phyloP scores from a whole-genome alignment of 75 land plant species.

The Azolla pinnata region DNA sequence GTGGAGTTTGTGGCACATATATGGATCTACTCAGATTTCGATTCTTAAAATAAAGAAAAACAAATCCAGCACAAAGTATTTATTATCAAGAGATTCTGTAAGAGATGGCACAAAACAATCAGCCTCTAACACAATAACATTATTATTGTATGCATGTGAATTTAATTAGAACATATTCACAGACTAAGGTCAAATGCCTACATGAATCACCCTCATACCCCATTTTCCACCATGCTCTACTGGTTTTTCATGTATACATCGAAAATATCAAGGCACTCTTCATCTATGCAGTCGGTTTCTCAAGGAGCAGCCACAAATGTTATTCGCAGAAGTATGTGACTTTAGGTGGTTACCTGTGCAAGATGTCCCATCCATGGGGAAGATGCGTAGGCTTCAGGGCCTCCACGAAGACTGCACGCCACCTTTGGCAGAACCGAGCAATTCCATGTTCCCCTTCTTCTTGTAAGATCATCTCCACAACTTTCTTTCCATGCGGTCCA shows the following conservation, averaged over 20 bases:
- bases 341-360: constrained; percentile 55
- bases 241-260: too few relatives aligned
- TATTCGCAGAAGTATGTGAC: neutral
- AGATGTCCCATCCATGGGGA: constrained; percentile 92
- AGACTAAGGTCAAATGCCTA: neutral
- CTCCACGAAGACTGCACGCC: constrained; percentile 90
- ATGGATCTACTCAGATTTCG: constrained; percentile 6
- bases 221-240: too few relatives aligned
- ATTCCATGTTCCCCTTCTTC: constrained; percentile 80
- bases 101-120: too few relatives aligned
- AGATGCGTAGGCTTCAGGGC: constrained; percentile 70
- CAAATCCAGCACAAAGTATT: neutral
- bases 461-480: constrained; percentile 58
- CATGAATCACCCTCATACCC: neutral
- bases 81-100: too few relatives aligned
- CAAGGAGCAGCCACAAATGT: neutral
- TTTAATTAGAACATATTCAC: neutral
- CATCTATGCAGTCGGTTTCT: too few relatives aligned
- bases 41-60: neutral
- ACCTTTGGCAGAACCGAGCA: constrained; percentile 64
- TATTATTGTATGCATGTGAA: too few relatives aligned
- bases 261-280: too few relatives aligned
- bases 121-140: too few relatives aligned
- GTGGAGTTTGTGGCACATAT: constrained; percentile 15
- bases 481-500: constrained; percentile 90